Conservation (phyloP, 2,329 filamentous ascomycete species). For the Phyllosticta citriasiana region DNA sequence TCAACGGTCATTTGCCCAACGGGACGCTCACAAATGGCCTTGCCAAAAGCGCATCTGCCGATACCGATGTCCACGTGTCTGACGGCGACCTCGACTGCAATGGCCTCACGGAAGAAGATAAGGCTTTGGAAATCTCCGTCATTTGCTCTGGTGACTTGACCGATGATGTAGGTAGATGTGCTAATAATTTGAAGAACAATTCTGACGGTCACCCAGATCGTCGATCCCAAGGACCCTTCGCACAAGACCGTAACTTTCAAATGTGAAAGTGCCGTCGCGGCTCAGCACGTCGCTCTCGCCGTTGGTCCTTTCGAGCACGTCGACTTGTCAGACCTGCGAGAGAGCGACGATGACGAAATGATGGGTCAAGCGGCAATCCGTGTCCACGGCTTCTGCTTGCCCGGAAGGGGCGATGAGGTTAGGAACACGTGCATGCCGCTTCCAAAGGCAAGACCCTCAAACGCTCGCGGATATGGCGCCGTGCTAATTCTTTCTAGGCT, state of each 20-base stretch:
- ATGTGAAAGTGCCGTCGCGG: slow-evolving; percentile 44
- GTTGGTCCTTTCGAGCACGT: slow-evolving; percentile 92
- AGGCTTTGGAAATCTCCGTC: slow-evolving; percentile 77
- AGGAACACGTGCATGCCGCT: slow-evolving; percentile 79
- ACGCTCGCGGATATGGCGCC: slow-evolving; percentile 17
- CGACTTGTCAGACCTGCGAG: slow-evolving; percentile 78
- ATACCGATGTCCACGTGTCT: slow-evolving; percentile 22
- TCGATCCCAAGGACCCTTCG: slow-evolving; percentile 64
- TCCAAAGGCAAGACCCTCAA: slow-evolving; percentile 36
- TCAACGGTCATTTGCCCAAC: slow-evolving; percentile 23
- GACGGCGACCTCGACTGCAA: slow-evolving; percentile 29
- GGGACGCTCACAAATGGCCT: slow-evolving; percentile 12
- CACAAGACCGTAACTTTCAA: slow-evolving; percentile 86
- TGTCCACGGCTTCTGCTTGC: slow-evolving; percentile 84
- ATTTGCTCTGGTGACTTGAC: slow-evolving; percentile 83
- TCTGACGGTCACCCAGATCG: slow-evolving; percentile 33
- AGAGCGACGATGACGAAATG: slow-evolving; percentile 84
- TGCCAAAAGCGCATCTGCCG: slow-evolving; percentile 18
- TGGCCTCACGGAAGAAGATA: slow-evolving; percentile 62
- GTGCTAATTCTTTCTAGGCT: slow-evolving; percentile 37
- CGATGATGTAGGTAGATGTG: slow-evolving; percentile 50
- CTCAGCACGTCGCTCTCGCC: slow-evolving; percentile 86
- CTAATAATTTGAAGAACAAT: neutral
- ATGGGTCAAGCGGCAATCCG: slow-evolving; percentile 81
- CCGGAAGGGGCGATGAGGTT: slow-evolving; percentile 70